A percentile compares a stretch with the other conserved stretches of the same genome.
phyloP scores from a whole-genome alignment of 2,329 filamentous ascomycete genomes.

The Arthrinium phaeospermum region DNA sequence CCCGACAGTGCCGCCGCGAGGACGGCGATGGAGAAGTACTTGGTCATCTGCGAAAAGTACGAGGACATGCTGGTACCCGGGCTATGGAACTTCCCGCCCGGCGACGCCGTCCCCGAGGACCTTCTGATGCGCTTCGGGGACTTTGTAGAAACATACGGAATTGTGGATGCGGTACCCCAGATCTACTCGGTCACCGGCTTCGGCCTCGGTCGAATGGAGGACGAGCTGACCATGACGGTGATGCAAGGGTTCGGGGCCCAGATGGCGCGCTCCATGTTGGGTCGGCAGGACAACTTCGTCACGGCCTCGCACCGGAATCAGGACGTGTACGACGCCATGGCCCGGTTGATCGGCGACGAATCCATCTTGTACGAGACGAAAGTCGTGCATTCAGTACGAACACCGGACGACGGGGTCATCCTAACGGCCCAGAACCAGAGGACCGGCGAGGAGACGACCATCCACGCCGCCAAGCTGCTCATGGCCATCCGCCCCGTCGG shows the following conservation, averaged over 20 bases:
- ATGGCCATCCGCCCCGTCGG: constrained; percentile 13
- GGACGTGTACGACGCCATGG: constrained; percentile 13
- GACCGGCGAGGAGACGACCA: neutral
- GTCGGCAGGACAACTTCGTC: neutral
- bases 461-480: neutral
- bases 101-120: constrained; percentile 13
- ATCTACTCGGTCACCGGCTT: constrained; percentile 11
- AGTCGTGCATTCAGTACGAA: neutral
- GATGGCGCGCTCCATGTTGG: constrained; percentile 6
- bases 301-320: constrained; percentile 16
- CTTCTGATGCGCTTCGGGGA: constrained; percentile 16
- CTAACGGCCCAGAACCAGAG: neutral
- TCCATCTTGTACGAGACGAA: neutral
- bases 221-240: neutral
- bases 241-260: constrained; percentile 1
- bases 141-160: neutral
- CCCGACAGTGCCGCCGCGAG: neutral
- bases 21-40: constrained; percentile 6
- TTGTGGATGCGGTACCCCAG: constrained; percentile 1
- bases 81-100: constrained; percentile 12
- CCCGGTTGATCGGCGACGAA: neutral
- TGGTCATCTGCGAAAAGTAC: constrained; percentile 6
- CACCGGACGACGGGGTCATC: neutral
- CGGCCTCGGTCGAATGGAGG: neutral
- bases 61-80: constrained; percentile 17